Evolutionary conservation across 2,329 filamentous ascomycete species (phyloP), one percentile per base, ranked within the genome.

Genomic region (Alternaria atra): DNA sequence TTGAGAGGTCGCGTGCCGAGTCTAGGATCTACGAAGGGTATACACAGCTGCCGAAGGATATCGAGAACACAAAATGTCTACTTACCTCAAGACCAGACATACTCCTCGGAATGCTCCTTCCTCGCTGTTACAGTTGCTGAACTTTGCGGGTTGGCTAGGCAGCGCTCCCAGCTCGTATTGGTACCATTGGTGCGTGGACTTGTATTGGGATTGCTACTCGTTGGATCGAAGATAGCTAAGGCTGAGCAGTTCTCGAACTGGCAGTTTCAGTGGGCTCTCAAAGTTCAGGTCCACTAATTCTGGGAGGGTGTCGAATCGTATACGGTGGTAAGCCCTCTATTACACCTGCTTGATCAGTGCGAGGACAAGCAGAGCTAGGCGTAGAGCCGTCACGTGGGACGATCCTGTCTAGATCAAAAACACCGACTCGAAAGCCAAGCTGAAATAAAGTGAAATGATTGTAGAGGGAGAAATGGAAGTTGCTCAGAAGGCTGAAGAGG

Each of bases 21-120:
- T 50, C 15, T 2, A 42, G 13, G 12, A 12, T 6, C 23, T 12
- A 17, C 13, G 27, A 9, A 13, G 57, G 46, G 52, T 37, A 25
- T 39, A 34, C 6, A 30, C 13, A 13, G 10, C 23, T 40, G 29
- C 13, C 6, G 25, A 34, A 34, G 52, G 43, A 50, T 40, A 25
- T 48, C 39, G 10, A 58, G 32, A 32, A 35, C 46, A n/a, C 30
- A 29, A 48, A 51, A 44, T 30, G 43, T 30, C 48, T 17, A 62
- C 69, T 35, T 70, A 76, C 74, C 65, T 77, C 70, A 42, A 73
- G 56, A 53, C 66, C 69, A 52, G 71, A 74, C 73, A 76, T 75
- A 1, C 20, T 37, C 29, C 27, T 27, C n/a, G 17, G 29, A 25
- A 39, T 34, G 23, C 40, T 27, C n/a, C 15, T 25, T 25, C 29